Conservation (phyloP, 768 basidiomycete species). For the Tephrocybe rancida region DNA sequence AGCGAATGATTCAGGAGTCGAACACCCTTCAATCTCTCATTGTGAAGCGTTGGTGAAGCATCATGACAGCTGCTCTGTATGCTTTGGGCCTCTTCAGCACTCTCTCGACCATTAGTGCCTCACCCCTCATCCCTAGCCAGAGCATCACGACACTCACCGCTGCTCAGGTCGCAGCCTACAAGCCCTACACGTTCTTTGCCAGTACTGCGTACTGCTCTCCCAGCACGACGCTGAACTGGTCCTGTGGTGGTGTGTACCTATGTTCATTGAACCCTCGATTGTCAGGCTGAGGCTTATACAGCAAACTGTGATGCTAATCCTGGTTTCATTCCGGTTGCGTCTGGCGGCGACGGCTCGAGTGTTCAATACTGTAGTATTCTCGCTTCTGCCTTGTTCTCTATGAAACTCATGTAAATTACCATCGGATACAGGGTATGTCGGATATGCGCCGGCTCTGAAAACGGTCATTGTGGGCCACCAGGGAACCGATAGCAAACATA, state of each 20-base stretch:
- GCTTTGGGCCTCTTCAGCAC: too few relatives aligned
- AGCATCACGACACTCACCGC: constrained; percentile 31
- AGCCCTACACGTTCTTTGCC: constrained; percentile 44
- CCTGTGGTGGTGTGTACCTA: constrained; percentile 51
- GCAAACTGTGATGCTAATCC: constrained; percentile 43
- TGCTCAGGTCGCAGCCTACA: constrained; percentile 37
- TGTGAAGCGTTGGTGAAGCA: too few relatives aligned
- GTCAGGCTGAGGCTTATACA: too few relatives aligned
- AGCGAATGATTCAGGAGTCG: too few relatives aligned
- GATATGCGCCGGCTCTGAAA: constrained; percentile 31
- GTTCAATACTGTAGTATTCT: constrained; percentile 40
- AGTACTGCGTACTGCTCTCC: constrained; percentile 44
- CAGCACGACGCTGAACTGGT: constrained; percentile 40
- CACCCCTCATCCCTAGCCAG: constrained; percentile 15
- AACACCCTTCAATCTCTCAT: too few relatives aligned
- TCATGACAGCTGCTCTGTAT: too few relatives aligned
- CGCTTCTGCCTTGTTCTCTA: background rate
- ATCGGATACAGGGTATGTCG: constrained; percentile 21
- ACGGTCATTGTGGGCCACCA: constrained; percentile 46
- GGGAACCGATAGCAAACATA: constrained; percentile 38
- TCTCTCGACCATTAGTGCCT: too few relatives aligned
- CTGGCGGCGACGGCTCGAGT: constrained; percentile 43
- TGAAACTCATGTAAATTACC: background rate
- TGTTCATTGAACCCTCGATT: too few relatives aligned
- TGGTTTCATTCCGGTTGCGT: constrained; percentile 42